Evolutionary conservation across 805 yeast species (phyloP), one percentile per base, ranked within the genome.

Genomic region (Metschnikowia aberdeeniae): DNA sequence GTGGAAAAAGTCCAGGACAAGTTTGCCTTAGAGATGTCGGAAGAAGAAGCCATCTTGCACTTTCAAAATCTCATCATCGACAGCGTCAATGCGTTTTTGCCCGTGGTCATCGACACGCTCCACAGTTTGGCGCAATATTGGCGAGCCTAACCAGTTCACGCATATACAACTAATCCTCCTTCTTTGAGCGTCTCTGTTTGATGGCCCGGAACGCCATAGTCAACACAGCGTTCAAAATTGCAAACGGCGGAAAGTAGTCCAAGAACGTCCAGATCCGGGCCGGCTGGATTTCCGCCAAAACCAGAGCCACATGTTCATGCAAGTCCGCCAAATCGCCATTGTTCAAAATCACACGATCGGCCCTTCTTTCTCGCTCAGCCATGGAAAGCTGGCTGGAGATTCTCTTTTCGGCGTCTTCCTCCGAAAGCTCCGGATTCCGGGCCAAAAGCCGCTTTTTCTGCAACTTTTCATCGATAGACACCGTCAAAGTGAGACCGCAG

Each of bases 81-180:
- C 56, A 87, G 96, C 67, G 97, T 93, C 13, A 87, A 81, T 60
- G 98, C 99, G 0, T 78, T 93, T 47, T 64, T 92, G 47, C 98
- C 99, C 0, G 90, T 90, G 60, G 96, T 95, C 13, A 93, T 93
- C 44, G 99, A 93, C 60, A 80, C 97, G 52, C 68, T 93, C 42
- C 99, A 93, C 63, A 89, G 92, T 66, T 75, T 93, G 61, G 97
- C 99, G 0, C 99, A 93, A 61, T 93, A 93, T 61, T 95, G 99
- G 99, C 72, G 99, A 49, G 89, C 97, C 0, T 92, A 50, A 5
- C 29, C 27, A 14, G 17, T 34, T 22, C 9, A 9, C n/a, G 9
- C 12, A 9, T 8, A 5, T 9, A 17, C 9, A 5, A n/a, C 14
- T 11, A 28, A 14, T 29, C 33, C 9, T 9, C 6, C 27, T 37